Base-by-base conservation (phyloP, 176 grass and related monocot species). In the Zoysia japonica region DNA sequence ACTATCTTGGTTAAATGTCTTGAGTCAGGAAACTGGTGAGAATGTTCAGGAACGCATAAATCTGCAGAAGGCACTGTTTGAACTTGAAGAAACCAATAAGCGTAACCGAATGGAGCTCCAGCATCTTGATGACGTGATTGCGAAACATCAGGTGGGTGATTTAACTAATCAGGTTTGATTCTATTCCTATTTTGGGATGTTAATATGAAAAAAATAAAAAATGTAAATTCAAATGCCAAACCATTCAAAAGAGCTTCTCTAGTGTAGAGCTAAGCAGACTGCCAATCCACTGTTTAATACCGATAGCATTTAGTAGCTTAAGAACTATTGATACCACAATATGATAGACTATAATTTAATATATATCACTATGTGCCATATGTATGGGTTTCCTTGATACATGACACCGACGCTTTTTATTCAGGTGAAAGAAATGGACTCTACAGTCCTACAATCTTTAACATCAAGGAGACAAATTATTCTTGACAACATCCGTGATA, bases 21-120 rank as follows among this genome's bases (percentile, higher is more conserved):
- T 99, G 87, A 99, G 96, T 65, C 88, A 78, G 59, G 96, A 95
- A 88, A 99, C 92, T 54, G 88, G 90, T 65, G 96, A 95, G 81
- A 99, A 95, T 82, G 96, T 99, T 61, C 96, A 99, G 68, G 96
- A 99, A 85, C 88, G 92, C 59, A 99, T 99, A 87, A 99, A 99
- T 76, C 88, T 99, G 62, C 96, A 99, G 76, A 99, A 93, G 72
- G 96, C 96, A 15, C 72, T 99, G 57, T 99, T 99, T 89, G 96
- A 99, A 71, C 78, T 99, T 2, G 92, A 99, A 84, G 96, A 99
- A 87, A 99, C 90, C 48, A 99, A 99, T 79, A 93, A 93, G 76
- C 92, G 28, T 53, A 99, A 99, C 48, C 90, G 90, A 45, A 86
- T 87, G 78, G 96, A 99, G 79, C 88, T 99, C 61, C 92, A 93